Evolutionary conservation across 495 filamentous ascomycete species (phyloP), one percentile per base, ranked within the genome.

Genomic region (Daldinia vernicosa): DNA sequence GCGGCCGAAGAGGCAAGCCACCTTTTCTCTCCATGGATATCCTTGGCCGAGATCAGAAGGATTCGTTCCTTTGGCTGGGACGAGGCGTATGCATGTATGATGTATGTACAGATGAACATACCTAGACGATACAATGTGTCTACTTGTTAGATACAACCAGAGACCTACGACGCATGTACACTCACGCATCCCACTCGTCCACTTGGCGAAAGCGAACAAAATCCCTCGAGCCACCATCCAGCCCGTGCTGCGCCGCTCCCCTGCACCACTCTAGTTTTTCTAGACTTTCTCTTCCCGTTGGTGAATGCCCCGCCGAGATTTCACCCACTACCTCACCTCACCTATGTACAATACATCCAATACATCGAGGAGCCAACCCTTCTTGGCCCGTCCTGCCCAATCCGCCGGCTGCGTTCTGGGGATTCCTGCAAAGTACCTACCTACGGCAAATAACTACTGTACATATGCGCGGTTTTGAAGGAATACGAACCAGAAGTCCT

Each of bases 241-340:
- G 47, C 26, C 60, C 51, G 62, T 40, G 52, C 70, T 68, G 56
- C 63, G 70, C 70, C 70, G 37, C 65, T 65, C 60, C 60, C 60
- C 60, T 72, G 56, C 70, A 55, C 66, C 37, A 26, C 22, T 60
- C 22, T 30, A 35, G 19, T 30, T 40, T 40, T 35, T 53, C 30
- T 54, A 35, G 24, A 53, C 50, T 30, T 30, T 7, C 50, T 28
- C 54, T 9, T 35, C 19, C 39, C 30, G n/a, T 47, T 47, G 43
- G 43, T 4, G 43, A 47, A 19, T 24, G 43, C 43, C 43, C 43
- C 43, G 43, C 43, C 19, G 43, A 47, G 43, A 47, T 47, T 47
- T 47, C 2, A 19, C 17, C 9, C 24, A 47, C 43, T 47, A 24
- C 43, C 43, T 47, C 17, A 47, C 43, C 2, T 19, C n/a, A 35